Percentiles rank a stretch among this genome's conserved stretches.
Conservation (phyloP, 768 basidiomycete species). For the Kwoniella sp. region DNA sequence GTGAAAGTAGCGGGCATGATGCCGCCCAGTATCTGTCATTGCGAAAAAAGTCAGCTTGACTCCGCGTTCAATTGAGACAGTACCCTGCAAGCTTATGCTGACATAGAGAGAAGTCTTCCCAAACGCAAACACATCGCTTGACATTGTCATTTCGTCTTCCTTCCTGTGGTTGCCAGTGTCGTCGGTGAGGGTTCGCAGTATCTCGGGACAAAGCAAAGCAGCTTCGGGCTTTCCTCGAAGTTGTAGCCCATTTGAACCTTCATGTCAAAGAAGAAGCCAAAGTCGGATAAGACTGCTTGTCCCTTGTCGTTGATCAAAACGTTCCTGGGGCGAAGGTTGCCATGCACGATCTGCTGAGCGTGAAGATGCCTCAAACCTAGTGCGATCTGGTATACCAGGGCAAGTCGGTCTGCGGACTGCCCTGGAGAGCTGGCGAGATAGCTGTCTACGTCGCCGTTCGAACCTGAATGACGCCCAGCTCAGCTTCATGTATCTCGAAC, state of each 20-base stretch:
- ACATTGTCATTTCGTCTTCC: neutral
- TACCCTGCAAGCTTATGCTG: no score
- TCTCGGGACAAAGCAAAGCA: neutral
- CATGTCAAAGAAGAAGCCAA: conserved; percentile 6
- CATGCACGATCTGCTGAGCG: conserved; percentile 3
- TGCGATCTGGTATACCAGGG: conserved; percentile 2
- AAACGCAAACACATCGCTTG: conserved; percentile 1
- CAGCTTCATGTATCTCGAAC: neutral
- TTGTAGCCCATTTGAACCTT: neutral
- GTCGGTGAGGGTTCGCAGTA: no score
- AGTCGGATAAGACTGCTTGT: conserved; percentile 5
- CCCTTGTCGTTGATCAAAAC: conserved; percentile 1
- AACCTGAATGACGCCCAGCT: neutral
- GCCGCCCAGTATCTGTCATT: neutral
- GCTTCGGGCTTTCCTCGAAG: neutral
- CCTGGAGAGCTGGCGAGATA: neutral
- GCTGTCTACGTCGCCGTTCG: neutral
- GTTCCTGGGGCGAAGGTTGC: neutral
- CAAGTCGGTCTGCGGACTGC: neutral
- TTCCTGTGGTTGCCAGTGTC: no score
- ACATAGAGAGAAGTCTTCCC: conserved; percentile 4
- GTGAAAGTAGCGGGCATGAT: neutral
- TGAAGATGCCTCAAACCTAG: conserved; percentile 6
- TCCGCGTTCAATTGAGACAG: no score
- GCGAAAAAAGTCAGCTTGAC: neutral